Base-by-base conservation (phyloP, 139 green algal species). In the Penium margaritaceum region DNA sequence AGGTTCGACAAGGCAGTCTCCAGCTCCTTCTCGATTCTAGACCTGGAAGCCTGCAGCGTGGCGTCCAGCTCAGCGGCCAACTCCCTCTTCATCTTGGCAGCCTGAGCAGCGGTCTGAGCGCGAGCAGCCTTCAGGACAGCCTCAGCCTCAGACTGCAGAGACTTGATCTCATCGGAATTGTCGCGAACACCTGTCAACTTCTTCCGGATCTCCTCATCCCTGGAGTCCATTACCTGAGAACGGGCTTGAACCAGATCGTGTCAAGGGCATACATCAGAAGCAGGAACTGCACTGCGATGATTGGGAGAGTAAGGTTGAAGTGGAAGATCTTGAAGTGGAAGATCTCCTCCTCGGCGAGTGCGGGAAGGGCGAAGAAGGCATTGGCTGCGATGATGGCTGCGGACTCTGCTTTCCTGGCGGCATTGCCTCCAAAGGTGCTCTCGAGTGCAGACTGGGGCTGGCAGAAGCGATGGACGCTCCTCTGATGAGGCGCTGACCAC, bases 291-390 rank as follows among this genome's bases (percentile, higher is more conserved):
- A 63, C 58, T 21, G 44, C 70, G 44, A 88, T 88, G 44, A 86
- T 82, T 30, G 84, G 84, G 15, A 86, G 63, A 1, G 84, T 88
- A 3, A 86, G 47, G 77, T 88, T 85, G 77, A 88, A 88, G 74
- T 88, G 81, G 63, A 88, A 88, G 9, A 88, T 64, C 65, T 84
- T 84, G 14, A 80, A 80, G 27, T 83, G n/a, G n/a, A n/a, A n/a
- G n/a, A n/a, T 70, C 46, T 84, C 83, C 53, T 83, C 80, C 19
- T 80, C 82, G 0, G 66, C 66, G 32, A 74, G 37, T 2, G 66
- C 66, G 36, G 66, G 66, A 37, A 74, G 66, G 4, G 66, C 66
- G 17, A 74, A 19, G 38, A 74, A 66, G 9, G 66, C 66, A 32
- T 74, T 74, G n/a, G 35, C 35, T 21, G 41, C 38, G 19, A 74